These are phyloP conservation scores for Phyllosticta citribraziliensis DNA, from an alignment of 2,329 filamentous ascomycete genomes.

Conservation along the genomic window DNA sequence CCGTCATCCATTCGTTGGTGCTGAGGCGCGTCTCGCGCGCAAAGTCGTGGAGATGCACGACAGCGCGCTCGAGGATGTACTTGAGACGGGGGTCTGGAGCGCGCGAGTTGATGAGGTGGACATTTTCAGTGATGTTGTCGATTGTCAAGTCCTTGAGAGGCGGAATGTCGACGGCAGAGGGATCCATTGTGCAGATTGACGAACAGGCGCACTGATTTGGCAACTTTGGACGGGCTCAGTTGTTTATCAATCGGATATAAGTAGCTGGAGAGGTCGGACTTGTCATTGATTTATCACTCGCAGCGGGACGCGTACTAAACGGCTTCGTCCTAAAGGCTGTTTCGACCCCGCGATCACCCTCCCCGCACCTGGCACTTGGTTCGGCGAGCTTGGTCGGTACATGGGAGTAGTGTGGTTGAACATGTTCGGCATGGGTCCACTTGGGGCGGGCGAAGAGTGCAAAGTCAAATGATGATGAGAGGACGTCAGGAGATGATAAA, in stretches of 20 bases:
- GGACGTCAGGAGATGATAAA: neutral
- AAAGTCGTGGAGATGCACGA: slow-evolving; percentile 73
- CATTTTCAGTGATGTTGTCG: slow-evolving; percentile 72
- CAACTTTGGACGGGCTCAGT: neutral
- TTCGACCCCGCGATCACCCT: slow-evolving; percentile 6
- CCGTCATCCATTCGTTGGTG: slow-evolving; percentile 69
- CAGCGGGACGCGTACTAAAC: slow-evolving; percentile 2
- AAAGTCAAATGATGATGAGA: neutral
- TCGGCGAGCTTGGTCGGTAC: slow-evolving; percentile 4
- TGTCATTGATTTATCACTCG: neutral
- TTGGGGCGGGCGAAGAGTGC: neutral
- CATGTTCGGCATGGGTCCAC: neutral
- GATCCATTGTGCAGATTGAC: slow-evolving; percentile 29
- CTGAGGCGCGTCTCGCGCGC: slow-evolving; percentile 67
- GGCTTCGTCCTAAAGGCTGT: neutral
- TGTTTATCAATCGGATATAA: neutral
- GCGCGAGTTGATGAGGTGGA: slow-evolving; percentile 64
- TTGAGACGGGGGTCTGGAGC: slow-evolving; percentile 54
- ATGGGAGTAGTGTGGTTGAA: neutral
- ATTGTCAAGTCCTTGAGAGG: slow-evolving; percentile 61
- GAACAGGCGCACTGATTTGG: neutral
- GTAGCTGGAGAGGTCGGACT: neutral
- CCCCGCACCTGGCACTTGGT: slow-evolving; percentile 1
- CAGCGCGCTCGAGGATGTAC: slow-evolving; percentile 63
- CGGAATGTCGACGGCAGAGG: slow-evolving; percentile 36